Evolutionary conservation across 352 stramenopile genomes (phyloP).

Genomic region (Aphanomyces invadans): DNA sequence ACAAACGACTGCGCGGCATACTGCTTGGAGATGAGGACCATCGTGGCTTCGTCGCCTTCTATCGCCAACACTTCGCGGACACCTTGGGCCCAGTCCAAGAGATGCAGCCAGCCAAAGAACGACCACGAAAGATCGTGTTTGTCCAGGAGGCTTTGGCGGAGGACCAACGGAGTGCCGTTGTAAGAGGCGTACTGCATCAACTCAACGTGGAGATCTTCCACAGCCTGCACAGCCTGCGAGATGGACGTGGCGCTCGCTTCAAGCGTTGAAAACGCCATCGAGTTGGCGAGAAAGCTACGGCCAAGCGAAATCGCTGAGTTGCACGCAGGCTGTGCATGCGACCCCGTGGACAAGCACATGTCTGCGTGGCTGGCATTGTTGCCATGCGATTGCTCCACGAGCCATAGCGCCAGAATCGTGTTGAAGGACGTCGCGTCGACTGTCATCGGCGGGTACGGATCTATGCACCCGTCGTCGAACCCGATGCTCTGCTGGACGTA

Average conservation of each 20-base stretch:
- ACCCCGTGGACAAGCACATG: background rate
- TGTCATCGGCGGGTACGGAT: background rate
- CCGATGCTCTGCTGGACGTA: slow-evolving; percentile 1
- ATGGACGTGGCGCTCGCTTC: background rate
- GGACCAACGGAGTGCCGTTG: background rate
- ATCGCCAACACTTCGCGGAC: background rate
- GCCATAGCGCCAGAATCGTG: background rate
- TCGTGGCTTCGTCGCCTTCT: background rate
- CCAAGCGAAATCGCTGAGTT: no score
- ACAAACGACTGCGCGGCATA: background rate
- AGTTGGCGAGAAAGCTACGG: background rate
- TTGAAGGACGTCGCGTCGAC: background rate
- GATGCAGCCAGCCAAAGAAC: background rate
- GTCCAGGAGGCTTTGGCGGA: background rate
- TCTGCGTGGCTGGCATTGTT: background rate
- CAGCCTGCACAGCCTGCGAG: background rate
- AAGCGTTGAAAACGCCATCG: background rate
- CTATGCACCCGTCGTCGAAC: background rate
- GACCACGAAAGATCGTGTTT: background rate
- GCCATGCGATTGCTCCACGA: background rate
- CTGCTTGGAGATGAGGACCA: background rate
- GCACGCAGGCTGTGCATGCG: no score
- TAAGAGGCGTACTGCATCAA: background rate
- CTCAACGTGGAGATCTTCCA: background rate
- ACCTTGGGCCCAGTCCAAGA: slow-evolving; percentile 1